Base-by-base conservation (phyloP, 805 yeast species). In the Cyberlindnera mrakii region DNA sequence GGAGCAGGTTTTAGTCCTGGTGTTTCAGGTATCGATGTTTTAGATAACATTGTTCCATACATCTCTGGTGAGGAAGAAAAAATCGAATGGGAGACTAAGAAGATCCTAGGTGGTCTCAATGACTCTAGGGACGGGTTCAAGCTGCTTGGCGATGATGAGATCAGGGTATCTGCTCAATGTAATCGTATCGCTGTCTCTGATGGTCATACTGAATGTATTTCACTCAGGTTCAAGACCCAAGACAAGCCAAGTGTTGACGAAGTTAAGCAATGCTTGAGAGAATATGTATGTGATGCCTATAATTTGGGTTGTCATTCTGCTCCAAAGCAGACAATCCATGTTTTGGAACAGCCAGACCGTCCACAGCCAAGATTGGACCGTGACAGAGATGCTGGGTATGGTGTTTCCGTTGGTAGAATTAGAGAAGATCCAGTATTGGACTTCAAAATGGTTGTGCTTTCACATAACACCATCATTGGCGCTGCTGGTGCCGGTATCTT, bases 1-100 rank as follows among this genome's bases (percentile, higher is more conserved):
- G 99, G 99, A 55, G 99, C 96, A 18, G 99, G 99, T 3, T 93
- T 86, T 64, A 85, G 96, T 9, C 99, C 99, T 39, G 99, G 99
- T 64, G 96, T 90, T 44, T 80, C 96, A 18, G 93, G 95, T 51
- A 90, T 93, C 66, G 98, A 93, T 61, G 80, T 91, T 43, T 74
- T 93, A 56, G 99, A 93, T 68, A 93, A 93, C 68, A 76, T 93
- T 53, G 88, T 93, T 43, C 99, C 99, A 34, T 93, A 71, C 74
- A 93, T 93, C 60, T 74, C 89, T 51, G 97, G 98, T 37, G 99
- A 93, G 68, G 99, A 93, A 70, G 99, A 93, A 55, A 93, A 93
- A 70, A 87, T 93, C 56, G 99, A 93, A 68, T 89, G 95, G 95
- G 99, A 93, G 72, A 89, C 98, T 42, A 85, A 87, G 62, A 93